Evolutionary conservation across 2,329 filamentous ascomycete genomes (phyloP), one percentile per base, ranked within the genome.

Genomic region (Fusarium torulosum): DNA sequence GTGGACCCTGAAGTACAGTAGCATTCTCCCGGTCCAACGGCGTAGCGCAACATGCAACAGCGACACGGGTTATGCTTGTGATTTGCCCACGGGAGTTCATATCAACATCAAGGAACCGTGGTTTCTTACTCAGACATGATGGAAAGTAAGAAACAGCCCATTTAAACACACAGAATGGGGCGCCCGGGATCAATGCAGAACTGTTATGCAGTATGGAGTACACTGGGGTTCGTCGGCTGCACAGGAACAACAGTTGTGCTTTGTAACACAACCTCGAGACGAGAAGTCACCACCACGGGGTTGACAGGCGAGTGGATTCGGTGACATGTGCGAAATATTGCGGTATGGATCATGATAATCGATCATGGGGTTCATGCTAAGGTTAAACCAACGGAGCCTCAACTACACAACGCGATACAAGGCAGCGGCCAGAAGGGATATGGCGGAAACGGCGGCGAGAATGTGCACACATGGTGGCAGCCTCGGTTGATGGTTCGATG

Each of bases 251-350:
- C 31, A 54, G 51, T 45, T 17, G 61, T 69, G 52, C 56, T 53
- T 56, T 33, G 66, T 66, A 46, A 49, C 57, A 69, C 66, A 47
- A 40, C 65, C 45, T 59, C 41, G 49, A 67, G 20, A 62, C 66
- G 59, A 62, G 27, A 68, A 17, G 40, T 37, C 40, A 25, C 53
- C 21, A 33, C 46, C 40, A 38, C 37, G 33, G 50, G 50, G 42
- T 49, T 40, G 27, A 53, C 51, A 51, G 29, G 53, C 25, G 38
- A 46, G 25, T 27, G 53, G 21, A 20, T 42, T 45, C 25, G n/a
- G 42, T 53, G 51, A 51, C 64, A 67, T 64, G 65, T 60, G 64
- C 45, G 49, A 61, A 55, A 19, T 37, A 19, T n/a, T 7, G 35
- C 8, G 35, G 35, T 17, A 37, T 37, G 9, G 17, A 37, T 35